Evolutionary conservation across 192 early-diverging fungal genomes (phyloP).

Genomic region (Entomortierella beljakovae): DNA sequence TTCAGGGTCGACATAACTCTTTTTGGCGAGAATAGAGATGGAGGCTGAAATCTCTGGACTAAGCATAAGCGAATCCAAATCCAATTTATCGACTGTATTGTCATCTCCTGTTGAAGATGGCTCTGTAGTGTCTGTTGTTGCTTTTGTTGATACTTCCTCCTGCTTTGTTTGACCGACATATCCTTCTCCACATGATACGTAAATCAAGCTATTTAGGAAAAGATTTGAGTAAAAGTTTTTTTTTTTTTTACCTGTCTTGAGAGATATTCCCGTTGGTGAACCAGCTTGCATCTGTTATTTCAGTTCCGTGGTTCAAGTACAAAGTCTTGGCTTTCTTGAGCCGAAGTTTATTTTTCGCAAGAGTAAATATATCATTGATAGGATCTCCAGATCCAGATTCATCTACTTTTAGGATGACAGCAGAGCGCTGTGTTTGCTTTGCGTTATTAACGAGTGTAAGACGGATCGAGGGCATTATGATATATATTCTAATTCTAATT

Average conservation of each 20-base stretch:
- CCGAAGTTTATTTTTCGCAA: slow-evolving; percentile 66
- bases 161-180: slow-evolving; percentile 56
- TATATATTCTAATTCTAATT: neutral
- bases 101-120: neutral
- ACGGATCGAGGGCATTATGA: slow-evolving; percentile 55
- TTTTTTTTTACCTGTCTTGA: slow-evolving; percentile 52
- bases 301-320: slow-evolving; percentile 50
- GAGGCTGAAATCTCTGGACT: slow-evolving; percentile 23
- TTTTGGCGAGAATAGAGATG: slow-evolving; percentile 57
- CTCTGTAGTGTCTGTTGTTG: neutral
- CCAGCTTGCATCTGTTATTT: slow-evolving; percentile 20
- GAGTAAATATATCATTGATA: slow-evolving; percentile 43
- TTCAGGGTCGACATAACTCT: slow-evolving; percentile 56
- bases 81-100: neutral
- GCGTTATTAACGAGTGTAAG: slow-evolving; percentile 63
- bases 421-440: slow-evolving; percentile 57
- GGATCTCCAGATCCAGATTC: slow-evolving; percentile 18
- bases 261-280: slow-evolving; percentile 36
- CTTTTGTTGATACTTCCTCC: slow-evolving; percentile 12
- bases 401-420: slow-evolving; percentile 54
- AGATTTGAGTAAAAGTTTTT: neutral
- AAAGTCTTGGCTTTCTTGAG: slow-evolving; percentile 62
- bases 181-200: slow-evolving; percentile 63
- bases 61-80: slow-evolving; percentile 5
- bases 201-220: slow-evolving; percentile 33